These are phyloP conservation scores for Metschnikowia dekortorum DNA, from an alignment of 805 yeast species.

Conservation along the genomic window DNA sequence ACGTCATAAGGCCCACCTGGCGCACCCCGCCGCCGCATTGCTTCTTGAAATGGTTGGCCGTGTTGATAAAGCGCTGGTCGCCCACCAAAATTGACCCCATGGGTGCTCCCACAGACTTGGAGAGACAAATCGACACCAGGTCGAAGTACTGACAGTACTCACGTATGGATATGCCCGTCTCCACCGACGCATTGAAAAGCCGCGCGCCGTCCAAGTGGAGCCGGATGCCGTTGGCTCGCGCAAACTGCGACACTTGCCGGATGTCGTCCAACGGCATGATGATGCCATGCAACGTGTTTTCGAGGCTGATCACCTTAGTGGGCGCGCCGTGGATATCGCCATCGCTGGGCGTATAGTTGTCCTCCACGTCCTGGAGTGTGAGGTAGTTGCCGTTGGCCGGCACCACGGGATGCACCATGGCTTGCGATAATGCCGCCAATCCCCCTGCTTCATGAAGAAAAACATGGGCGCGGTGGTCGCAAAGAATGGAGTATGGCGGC, in stretches of 20 bases:
- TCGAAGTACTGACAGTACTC: constrained; percentile 79
- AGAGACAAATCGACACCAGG: constrained; percentile 83
- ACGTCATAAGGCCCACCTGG: constrained; percentile 77
- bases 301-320: constrained; percentile 77
- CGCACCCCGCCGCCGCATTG: constrained; percentile 94
- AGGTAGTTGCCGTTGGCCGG: constrained; percentile 74
- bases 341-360: constrained; percentile 60
- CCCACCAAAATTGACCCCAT: constrained; percentile 88
- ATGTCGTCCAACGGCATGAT: constrained; percentile 79
- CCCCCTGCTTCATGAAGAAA: constrained; percentile 89
- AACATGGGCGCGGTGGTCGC: constrained; percentile 85
- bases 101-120: constrained; percentile 91
- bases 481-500: constrained; percentile 82
- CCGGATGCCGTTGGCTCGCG: constrained; percentile 51
- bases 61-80: constrained; percentile 48
- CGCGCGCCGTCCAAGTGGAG: constrained; percentile 96
- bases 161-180: constrained; percentile 59
- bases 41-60: constrained; percentile 81
- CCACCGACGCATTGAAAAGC: constrained; percentile 83
- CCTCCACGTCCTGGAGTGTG: constrained; percentile 73
- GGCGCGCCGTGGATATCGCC: constrained; percentile 89
- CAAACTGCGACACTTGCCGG: constrained; percentile 64
- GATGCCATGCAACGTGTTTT: constrained; percentile 84
- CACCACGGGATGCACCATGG: constrained; percentile 80
- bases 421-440: constrained; percentile 80